Base-by-base conservation (phyloP, 2,329 filamentous ascomycete genomes). In the Madurella mycetomatis region DNA sequence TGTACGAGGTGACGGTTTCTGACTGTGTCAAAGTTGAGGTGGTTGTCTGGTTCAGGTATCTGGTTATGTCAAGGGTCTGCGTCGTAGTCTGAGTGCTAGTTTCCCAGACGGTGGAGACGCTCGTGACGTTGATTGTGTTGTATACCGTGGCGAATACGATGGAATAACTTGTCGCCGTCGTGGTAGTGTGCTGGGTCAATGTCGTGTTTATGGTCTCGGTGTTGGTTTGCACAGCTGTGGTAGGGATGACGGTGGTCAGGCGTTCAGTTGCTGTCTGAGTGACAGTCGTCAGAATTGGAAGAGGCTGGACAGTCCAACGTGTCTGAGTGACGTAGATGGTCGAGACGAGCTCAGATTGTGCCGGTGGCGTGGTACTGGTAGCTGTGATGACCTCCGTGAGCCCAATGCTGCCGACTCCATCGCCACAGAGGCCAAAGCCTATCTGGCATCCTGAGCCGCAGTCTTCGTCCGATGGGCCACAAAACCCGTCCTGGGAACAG, bases 101-200 rank as follows among this genome's bases (percentile, higher is more conserved):
- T 19, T 54, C 25, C 50, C 48, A 60, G 41, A 51, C 42, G n/a
- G 58, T 60, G 4, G 58, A 51, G 37, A 40, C 32, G 39, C 45
- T 49, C 4, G 58, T 60, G 3, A 60, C 51, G 45, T 58, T 50
- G 41, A 60, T 39, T 13, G 58, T 60, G 53, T 58, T 60, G 49
- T 53, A 60, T 9, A 58, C 55, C 13, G 58, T 60, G 34, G 58
- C 58, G 16, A 58, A 60, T 31, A 60, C 53, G 40, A 60, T 60
- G 39, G 55, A 55, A 44, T 48, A 60, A 15, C 49, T 52, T 30
- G 55, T 58, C 1, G 56, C 44, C 2, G 55, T 60, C 3, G 53
- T 58, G 17, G 53, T 53, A 34, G 47, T 49, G 30, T 41, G 37
- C 4, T 52, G 41, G 7, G 51, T 53, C 2, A 55, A 58, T 2